Percentiles rank a stretch among this genome's conserved stretches.
Evolutionary conservation across 768 basidiomycete genomes (phyloP).

Genomic region (Cystobasidium ongulense): DNA sequence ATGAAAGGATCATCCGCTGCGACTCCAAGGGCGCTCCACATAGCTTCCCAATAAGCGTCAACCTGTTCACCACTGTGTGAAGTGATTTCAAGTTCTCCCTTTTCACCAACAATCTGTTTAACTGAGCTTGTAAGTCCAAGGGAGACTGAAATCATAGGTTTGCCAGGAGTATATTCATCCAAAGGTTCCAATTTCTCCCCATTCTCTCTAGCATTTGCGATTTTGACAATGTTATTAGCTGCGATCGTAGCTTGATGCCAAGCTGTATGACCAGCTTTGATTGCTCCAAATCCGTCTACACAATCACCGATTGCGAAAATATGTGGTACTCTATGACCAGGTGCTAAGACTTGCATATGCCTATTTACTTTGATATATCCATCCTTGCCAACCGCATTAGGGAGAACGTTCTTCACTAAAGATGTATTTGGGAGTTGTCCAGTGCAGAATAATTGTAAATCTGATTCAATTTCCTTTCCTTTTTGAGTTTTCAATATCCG

Average conservation of each 20-base stretch:
- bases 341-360: slow-evolving; percentile 36
- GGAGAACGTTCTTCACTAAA: slow-evolving; percentile 28
- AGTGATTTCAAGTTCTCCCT: not conserved
- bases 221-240: slow-evolving; percentile 37
- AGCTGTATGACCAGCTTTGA: slow-evolving; percentile 41
- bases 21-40: not conserved
- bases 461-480: not conserved
- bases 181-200: not conserved
- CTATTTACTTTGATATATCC: slow-evolving; percentile 37
- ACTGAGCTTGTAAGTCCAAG: slow-evolving; percentile 25
- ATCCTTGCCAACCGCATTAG: slow-evolving; percentile 14
- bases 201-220: slow-evolving; percentile 9
- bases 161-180: slow-evolving; percentile 16
- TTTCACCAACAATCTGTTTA: slow-evolving; percentile 16
- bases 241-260: slow-evolving; percentile 40
- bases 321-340: slow-evolving; percentile 22
- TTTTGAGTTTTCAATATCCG: not conserved
- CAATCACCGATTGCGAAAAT: slow-evolving; percentile 41
- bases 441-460: slow-evolving; percentile 39
- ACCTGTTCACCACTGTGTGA: slow-evolving; percentile 1
- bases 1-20: slow-evolving; percentile 2
- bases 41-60: slow-evolving; percentile 16
- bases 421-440: slow-evolving; percentile 42
- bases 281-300: slow-evolving; percentile 38
- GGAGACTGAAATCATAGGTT: slow-evolving; percentile 32